phyloP scores from a whole-genome alignment of 2,329 filamentous ascomycete genomes.

The Trichoderma afroharzianum region DNA sequence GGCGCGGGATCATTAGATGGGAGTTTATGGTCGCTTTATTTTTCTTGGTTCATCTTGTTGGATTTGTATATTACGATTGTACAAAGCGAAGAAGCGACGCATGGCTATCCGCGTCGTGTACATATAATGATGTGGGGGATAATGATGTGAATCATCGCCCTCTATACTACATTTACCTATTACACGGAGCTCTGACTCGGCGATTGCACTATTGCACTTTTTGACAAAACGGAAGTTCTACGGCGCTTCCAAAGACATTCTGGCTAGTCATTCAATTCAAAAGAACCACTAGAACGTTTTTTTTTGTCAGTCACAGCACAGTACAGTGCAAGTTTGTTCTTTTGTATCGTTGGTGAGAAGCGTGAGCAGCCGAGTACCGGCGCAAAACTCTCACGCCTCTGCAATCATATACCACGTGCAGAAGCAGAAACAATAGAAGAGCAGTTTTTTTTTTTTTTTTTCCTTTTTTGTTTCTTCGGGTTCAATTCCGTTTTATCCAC shows the following conservation, averaged over 20 bases:
- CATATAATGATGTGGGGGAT: background rate
- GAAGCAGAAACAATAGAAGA: background rate
- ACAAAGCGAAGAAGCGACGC: background rate
- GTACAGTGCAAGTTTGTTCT: too few species aligned
- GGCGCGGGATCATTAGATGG: conserved; percentile 13
- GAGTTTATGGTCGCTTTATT: background rate
- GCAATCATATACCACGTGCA: conserved; percentile 4
- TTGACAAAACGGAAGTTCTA: background rate
- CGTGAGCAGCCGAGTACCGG: background rate
- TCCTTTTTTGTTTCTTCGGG: background rate
- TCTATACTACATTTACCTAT: background rate
- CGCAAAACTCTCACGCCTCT: conserved; percentile 7
- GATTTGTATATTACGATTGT: conserved; percentile 1
- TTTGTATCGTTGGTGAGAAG: background rate
- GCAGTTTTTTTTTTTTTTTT: background rate
- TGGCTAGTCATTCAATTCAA: background rate
- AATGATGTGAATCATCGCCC: background rate
- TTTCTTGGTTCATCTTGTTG: background rate
- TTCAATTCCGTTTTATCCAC: background rate
- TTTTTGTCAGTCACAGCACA: background rate
- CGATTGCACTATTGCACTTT: background rate
- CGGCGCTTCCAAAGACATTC: background rate
- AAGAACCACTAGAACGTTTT: background rate
- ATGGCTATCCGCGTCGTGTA: background rate
- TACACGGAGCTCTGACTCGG: background rate